Conservation (phyloP, 345 rosid genomes). For the Eucalyptus viminalis region DNA sequence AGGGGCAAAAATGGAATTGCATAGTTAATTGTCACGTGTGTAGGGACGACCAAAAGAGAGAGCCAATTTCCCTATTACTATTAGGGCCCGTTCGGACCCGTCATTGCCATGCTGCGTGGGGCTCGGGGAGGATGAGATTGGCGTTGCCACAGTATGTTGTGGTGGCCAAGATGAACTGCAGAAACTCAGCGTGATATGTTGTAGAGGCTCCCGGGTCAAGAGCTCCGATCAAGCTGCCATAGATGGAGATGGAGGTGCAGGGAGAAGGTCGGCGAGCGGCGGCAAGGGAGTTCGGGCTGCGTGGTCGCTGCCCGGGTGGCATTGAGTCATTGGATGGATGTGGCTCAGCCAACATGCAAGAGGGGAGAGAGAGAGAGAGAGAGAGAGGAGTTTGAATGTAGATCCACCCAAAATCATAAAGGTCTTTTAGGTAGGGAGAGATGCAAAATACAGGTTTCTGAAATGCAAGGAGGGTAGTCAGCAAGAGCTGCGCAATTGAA, state of each 20-base stretch:
- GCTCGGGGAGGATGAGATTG: neutral
- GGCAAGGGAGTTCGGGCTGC: neutral
- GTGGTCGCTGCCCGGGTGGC: neutral
- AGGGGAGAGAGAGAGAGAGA: neutral
- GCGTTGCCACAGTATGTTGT: neutral
- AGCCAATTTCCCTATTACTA: neutral
- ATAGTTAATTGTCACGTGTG: neutral
- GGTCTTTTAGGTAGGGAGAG: neutral
- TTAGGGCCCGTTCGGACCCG: neutral
- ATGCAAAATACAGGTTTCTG: neutral
- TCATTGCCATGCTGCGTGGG: neutral
- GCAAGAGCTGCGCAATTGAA: fast-evolving
- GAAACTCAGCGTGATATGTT: neutral
- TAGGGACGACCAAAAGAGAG: neutral
- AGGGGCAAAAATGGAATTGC: neutral
- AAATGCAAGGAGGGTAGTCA: neutral
- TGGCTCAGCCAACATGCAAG: neutral
- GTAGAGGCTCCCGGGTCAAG: neutral
- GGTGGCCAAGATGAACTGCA: neutral
- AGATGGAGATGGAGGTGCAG: neutral
- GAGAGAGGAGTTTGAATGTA: neutral
- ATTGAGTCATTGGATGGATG: neutral
- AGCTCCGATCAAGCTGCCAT: neutral
- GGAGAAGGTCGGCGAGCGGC: neutral
- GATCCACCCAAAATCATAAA: neutral